Conservation (phyloP, 2,329 filamentous ascomycete genomes). For the Endoconidiophora laricicola region DNA sequence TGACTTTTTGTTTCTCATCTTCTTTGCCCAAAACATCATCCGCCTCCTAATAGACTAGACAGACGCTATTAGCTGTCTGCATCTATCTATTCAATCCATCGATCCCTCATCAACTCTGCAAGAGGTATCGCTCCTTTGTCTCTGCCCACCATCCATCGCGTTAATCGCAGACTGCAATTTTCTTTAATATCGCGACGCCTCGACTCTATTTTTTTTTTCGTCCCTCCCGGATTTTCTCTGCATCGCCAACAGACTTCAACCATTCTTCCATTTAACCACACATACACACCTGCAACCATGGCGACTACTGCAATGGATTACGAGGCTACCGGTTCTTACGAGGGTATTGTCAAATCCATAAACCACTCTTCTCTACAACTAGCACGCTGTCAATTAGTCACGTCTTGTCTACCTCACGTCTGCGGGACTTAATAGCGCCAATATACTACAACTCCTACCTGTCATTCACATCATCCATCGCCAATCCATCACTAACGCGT, state of each 20-base stretch:
- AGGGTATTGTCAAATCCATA: conserved; percentile 28
- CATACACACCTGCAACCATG: conserved; percentile 24
- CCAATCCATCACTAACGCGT: not conserved
- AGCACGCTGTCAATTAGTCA: too few relatives aligned
- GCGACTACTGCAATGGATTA: conserved; percentile 54
- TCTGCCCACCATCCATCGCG: too few relatives aligned
- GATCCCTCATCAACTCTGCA: too few relatives aligned
- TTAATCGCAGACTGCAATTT: too few relatives aligned
- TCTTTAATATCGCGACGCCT: too few relatives aligned
- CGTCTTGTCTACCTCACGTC: conserved; percentile 3
- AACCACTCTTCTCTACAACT: conserved; percentile 16
- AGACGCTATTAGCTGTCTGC: too few relatives aligned
- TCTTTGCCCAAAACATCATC: too few relatives aligned
- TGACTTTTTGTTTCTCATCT: too few relatives aligned
- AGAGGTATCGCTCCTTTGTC: too few relatives aligned
- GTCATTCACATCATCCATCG: not conserved
- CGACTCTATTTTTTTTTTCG: not conserved
- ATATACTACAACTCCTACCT: not conserved
- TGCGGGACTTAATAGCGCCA: too few relatives aligned
- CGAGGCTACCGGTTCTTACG: conserved; percentile 50
- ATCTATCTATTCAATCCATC: too few relatives aligned
- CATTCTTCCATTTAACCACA: conserved; percentile 13
- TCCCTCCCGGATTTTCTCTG: not conserved
- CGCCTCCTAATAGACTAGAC: too few relatives aligned
- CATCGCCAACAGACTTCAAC: conserved; percentile 8